phyloP scores from a whole-genome alignment of 805 yeast species.

The Schizosaccharomyces cryophilus region DNA sequence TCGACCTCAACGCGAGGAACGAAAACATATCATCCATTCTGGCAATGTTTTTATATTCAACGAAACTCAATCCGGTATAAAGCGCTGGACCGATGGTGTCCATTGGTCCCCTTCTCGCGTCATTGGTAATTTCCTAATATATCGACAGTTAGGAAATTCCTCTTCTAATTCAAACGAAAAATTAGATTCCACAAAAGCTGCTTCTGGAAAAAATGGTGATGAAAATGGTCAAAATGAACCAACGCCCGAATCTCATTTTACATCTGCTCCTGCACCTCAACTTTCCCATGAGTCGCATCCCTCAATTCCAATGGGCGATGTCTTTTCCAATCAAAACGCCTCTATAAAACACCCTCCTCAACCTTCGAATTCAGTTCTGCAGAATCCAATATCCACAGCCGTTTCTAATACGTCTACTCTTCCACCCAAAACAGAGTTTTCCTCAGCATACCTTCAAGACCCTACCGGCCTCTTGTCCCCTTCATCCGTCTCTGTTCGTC shows the following conservation, averaged over 20 bases:
- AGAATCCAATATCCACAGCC: too few species aligned
- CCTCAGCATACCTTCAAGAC: too few species aligned
- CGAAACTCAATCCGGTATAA: constrained; percentile 61
- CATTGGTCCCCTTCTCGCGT: constrained; percentile 85
- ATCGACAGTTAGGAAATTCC: constrained; percentile 35
- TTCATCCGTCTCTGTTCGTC: neutral
- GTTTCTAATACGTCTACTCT: too few species aligned
- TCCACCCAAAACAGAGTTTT: too few species aligned
- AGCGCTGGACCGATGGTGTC: constrained; percentile 92
- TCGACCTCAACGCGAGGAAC: constrained; percentile 62
- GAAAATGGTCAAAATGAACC: too few species aligned
- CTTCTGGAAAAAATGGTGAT: too few species aligned
- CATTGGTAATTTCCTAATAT: constrained; percentile 60
- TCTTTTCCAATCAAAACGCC: too few species aligned
- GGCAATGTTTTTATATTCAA: constrained; percentile 70
- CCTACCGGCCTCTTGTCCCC: neutral
- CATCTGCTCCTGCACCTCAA: neutral
- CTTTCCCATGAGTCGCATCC: too few species aligned
- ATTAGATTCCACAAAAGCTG: neutral
- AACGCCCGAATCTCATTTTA: neutral
- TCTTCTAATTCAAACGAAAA: neutral
- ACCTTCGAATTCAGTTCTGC: too few species aligned
- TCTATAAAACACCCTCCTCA: too few species aligned
- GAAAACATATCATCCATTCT: constrained; percentile 36
- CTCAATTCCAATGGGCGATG: too few species aligned